Percentiles rank a stretch among this genome's conserved stretches.
Evolutionary conservation across 1,284 basidiomycete genomes (phyloP).

Genomic region (Papiliotrema fonsecae): DNA sequence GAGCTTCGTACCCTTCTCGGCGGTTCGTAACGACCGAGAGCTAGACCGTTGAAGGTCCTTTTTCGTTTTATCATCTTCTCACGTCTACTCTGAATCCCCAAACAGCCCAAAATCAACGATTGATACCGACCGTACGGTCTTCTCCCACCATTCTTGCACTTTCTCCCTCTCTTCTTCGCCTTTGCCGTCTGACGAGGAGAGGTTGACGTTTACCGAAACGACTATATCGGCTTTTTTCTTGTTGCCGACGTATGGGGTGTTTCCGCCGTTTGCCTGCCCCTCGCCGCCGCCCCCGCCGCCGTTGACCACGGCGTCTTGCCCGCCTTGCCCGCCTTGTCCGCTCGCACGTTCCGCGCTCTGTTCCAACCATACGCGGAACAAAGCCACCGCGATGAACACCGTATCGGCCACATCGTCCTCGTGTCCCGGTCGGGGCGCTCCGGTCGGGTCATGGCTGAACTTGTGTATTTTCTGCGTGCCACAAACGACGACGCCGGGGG

Average conservation of each 20-base stretch:
- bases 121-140: slow-evolving; percentile 58
- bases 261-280: slow-evolving; percentile 3
- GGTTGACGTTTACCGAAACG: slow-evolving; percentile 67
- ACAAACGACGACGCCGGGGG: slow-evolving; percentile 54
- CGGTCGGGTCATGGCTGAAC: slow-evolving; percentile 52
- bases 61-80: too few relatives aligned
- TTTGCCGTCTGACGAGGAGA: slow-evolving; percentile 29
- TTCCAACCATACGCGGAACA: slow-evolving; percentile 60
- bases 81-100: slow-evolving; percentile 37
- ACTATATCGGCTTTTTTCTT: slow-evolving; percentile 70
- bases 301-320: too few relatives aligned
- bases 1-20: too few relatives aligned
- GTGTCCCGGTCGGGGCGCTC: slow-evolving; percentile 44
- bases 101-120: slow-evolving; percentile 74
- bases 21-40: too few relatives aligned
- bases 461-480: slow-evolving; percentile 71
- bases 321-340: too few relatives aligned
- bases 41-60: too few relatives aligned
- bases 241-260: slow-evolving; percentile 20
- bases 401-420: slow-evolving; percentile 53
- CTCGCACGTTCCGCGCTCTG: too few relatives aligned
- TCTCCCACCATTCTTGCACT: slow-evolving; percentile 56
- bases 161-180: slow-evolving; percentile 28
- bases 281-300: too few relatives aligned
- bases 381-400: slow-evolving; percentile 69